Percentiles rank a stretch among this genome's conserved stretches.
Evolutionary conservation across 169 alveolate species (phyloP).

Genomic region (Cryptosporidium baileyi): DNA sequence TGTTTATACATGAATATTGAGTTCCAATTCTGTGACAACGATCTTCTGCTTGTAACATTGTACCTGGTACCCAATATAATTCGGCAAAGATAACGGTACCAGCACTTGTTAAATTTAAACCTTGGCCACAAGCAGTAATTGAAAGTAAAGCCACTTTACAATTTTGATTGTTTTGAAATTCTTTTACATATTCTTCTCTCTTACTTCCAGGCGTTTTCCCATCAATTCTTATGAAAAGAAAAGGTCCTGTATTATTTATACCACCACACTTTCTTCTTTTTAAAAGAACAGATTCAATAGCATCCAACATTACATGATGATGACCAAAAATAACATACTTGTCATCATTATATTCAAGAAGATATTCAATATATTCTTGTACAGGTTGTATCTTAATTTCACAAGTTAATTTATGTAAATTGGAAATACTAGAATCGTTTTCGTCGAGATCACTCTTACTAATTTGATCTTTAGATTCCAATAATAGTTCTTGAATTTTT

Average conservation of each 20-base stretch:
- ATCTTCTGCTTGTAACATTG: slow-evolving; percentile 97
- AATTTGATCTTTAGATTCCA: not conserved
- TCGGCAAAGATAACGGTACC: slow-evolving; percentile 97
- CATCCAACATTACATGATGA: slow-evolving; percentile 90
- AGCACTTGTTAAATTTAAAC: slow-evolving; percentile 94
- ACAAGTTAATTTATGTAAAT: slow-evolving; percentile 90
- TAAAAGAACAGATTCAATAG: slow-evolving; percentile 83
- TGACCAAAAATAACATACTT: slow-evolving; percentile 95
- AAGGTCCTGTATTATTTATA: not conserved
- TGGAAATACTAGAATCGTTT: slow-evolving; percentile 73
- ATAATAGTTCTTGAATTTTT: slow-evolving; percentile 27
- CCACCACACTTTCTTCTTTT: slow-evolving; percentile 70
- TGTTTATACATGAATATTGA: slow-evolving; percentile 77
- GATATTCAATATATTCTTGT: slow-evolving; percentile 88
- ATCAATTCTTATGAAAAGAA: slow-evolving; percentile 90
- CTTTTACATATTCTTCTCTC: slow-evolving; percentile 88
- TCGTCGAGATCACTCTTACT: slow-evolving; percentile 33
- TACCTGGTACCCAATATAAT: slow-evolving; percentile 97
- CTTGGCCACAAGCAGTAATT: slow-evolving; percentile 94
- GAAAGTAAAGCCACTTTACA: slow-evolving; percentile 90
- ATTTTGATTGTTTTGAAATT: slow-evolving; percentile 84
- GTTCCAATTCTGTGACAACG: slow-evolving; percentile 96
- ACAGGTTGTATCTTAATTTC: slow-evolving; percentile 92
- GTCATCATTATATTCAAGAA: slow-evolving; percentile 84
- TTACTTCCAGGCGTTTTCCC: slow-evolving; percentile 88